A percentile compares a stretch with the other conserved stretches of the same genome.
These are phyloP conservation scores for Dalbergia oliveri DNA, from an alignment of 306 rosid genomes.

Conservation along the genomic window DNA sequence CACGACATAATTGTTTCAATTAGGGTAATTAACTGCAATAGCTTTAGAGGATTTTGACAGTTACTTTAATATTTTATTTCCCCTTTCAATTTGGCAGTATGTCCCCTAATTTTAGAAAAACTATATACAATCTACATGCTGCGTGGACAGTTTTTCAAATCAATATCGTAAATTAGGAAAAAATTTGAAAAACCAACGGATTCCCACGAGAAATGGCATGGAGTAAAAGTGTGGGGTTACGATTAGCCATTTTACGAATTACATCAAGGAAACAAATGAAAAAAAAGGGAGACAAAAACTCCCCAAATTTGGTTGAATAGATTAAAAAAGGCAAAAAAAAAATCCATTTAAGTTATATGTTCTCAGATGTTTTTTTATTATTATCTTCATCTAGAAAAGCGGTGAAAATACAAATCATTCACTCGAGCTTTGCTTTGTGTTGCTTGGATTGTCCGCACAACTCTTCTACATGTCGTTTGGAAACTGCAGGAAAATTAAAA, in stretches of 20 bases:
- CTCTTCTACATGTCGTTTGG: background rate
- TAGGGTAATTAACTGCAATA: constrained; percentile 13
- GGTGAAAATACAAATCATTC: background rate
- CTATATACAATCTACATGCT: background rate
- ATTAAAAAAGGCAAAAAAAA: constrained; percentile 16
- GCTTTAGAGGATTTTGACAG: constrained; percentile 35
- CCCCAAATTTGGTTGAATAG: no score
- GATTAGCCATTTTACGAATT: background rate
- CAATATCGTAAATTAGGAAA: constrained; percentile 38
- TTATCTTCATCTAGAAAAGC: constrained; percentile 14
- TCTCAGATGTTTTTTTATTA: background rate
- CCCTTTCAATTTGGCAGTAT: background rate
- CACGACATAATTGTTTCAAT: constrained; percentile 26
- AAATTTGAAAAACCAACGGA: background rate
- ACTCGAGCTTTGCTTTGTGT: background rate
- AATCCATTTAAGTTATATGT: background rate
- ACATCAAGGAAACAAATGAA: constrained; percentile 1
- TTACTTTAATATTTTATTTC: background rate
- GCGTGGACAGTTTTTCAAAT: background rate
- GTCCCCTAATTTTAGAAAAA: constrained; percentile 31
- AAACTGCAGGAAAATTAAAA: background rate
- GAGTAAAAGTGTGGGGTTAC: constrained; percentile 9
- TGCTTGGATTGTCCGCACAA: constrained; percentile 23
- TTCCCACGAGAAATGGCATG: constrained; percentile 9
- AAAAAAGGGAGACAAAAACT: constrained; percentile 16